Base-by-base conservation (phyloP, 345 rosid species). In the Corymbia maculata region DNA sequence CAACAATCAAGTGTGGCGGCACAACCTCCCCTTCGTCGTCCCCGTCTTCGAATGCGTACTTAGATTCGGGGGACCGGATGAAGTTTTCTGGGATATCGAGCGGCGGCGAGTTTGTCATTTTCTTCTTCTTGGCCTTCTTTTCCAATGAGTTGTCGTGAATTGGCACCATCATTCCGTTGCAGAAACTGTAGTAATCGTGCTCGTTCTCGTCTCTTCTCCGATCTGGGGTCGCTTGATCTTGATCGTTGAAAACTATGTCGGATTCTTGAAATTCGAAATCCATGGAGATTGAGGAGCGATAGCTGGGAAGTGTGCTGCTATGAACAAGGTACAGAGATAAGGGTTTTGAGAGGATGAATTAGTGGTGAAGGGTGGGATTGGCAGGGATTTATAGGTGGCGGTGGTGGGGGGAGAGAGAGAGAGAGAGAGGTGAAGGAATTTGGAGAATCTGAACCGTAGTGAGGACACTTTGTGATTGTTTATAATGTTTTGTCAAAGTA, bases 1-100 rank as follows among this genome's bases (percentile, higher is more conserved):
- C 87, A 9, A 95, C 92, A 5, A 96, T 88, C 88, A 95, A 95
- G 6, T 97, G 98, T 17, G 98, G 98, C 61, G 90, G 92, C 70
- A 90, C 87, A 24, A 89, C 92, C 47, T 70, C 88, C 4, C 61
- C 92, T 9, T 68, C 87, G 5, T 90, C 92, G 24, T 92, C 93
- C 9, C 90, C 93, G 1, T 85, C 88, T 6, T 89, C 88, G 12
- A 51, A 30, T 2, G 21, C 14, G 15, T 42, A 36, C 5, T 30
- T 57, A 28, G 53, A 85, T 44, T 51, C 42, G 45, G 87, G 19
- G 8, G 44, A 53, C 87, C 49, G 91, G 51, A 88, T 85, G 57
- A 88, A 47, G 64, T 86, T 89, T 87, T 57, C 86, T 17, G 92
- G 93, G 36, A 88, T 90, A 50, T 88, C 79, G 19, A 92, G 88